Evolutionary conservation across 2,329 filamentous ascomycete species (phyloP), one percentile per base, ranked within the genome.

Genomic region (Aspergillus ruber): DNA sequence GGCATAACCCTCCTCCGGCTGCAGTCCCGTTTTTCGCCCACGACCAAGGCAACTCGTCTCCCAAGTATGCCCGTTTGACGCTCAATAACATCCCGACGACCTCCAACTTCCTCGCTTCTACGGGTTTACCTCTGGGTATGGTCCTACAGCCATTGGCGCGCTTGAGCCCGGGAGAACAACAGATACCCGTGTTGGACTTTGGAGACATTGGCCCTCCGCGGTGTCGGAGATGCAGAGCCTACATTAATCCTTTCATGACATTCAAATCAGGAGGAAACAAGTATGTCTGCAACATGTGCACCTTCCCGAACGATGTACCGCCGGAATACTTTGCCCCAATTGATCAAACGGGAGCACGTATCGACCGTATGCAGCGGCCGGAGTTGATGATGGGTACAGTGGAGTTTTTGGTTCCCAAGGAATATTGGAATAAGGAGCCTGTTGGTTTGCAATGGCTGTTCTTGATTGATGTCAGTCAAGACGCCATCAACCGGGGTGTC

Each of bases 171-270:
- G 91, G 93, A 45, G 93, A 98, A 70, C 78, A 85, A 43, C 82
- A 89, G 1, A 85, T 98, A 46, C 93, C 93, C 0, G 86, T 98
- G 4, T 78, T 98, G 20, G 93, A 98, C 70, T 98, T 97, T 76
- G 93, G 93, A 43, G 90, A 96, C 38, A 73, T 74, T 35, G 93
- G 93, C 0, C 93, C 93, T 36, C 93, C 93, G 18, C 82, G 93
- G 66, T 98, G 93, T 70, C 83, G 88, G 60, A 80, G 93, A 71
- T 98, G 93, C 74, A 81, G 93, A 64, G 86, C 91, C 12, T 98
- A 98, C 71, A 94, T 98, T 72, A 98, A 98, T 64, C 93, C 93
- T 1, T 98, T 98, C 66, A 97, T 98, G 93, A 87, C 90, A 64
- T 98, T 98, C 77, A 82, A 86, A 50, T 85, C 86, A 13, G 91